Conservation (phyloP, 2,329 filamentous ascomycete species). For the Fusarium sulawesiense region DNA sequence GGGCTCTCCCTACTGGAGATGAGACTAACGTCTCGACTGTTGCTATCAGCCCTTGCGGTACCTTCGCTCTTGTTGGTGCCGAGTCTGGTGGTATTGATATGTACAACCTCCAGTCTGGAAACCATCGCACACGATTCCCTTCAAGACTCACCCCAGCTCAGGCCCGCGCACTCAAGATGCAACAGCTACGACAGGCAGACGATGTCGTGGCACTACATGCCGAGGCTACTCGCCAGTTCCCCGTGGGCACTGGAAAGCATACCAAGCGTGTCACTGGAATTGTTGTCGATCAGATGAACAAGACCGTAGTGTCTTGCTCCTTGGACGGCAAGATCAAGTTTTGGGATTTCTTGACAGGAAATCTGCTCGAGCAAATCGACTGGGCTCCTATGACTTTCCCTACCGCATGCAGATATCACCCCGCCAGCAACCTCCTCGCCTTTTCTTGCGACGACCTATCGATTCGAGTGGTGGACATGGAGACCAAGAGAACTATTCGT, state of each 20-base stretch:
- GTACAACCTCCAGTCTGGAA: slow-evolving; percentile 96
- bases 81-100: slow-evolving; percentile 86
- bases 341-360: slow-evolving; percentile 92
- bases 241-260: slow-evolving; percentile 76
- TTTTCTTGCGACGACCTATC: slow-evolving; percentile 90
- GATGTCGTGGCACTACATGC: slow-evolving; percentile 67
- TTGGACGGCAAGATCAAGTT: slow-evolving; percentile 96
- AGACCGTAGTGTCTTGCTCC: slow-evolving; percentile 84
- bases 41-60: slow-evolving; percentile 89
- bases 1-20: slow-evolving; percentile 91
- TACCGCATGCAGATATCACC: slow-evolving; percentile 82
- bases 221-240: slow-evolving; percentile 56
- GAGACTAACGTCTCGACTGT: slow-evolving; percentile 86
- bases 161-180: slow-evolving; percentile 78
- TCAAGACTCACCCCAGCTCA: slow-evolving; percentile 81
- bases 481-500: slow-evolving; percentile 89
- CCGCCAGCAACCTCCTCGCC: slow-evolving; percentile 85
- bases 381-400: slow-evolving; percentile 82
- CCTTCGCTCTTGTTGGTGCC: slow-evolving; percentile 91
- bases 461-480: slow-evolving; percentile 88
- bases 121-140: slow-evolving; percentile 89
- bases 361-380: slow-evolving; percentile 81
- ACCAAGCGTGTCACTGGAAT: slow-evolving; percentile 86
- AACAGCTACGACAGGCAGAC: slow-evolving; percentile 69
- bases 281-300: slow-evolving; percentile 89